Conservation (phyloP, 257 asterid genomes). For the Hygrophila difformis region DNA sequence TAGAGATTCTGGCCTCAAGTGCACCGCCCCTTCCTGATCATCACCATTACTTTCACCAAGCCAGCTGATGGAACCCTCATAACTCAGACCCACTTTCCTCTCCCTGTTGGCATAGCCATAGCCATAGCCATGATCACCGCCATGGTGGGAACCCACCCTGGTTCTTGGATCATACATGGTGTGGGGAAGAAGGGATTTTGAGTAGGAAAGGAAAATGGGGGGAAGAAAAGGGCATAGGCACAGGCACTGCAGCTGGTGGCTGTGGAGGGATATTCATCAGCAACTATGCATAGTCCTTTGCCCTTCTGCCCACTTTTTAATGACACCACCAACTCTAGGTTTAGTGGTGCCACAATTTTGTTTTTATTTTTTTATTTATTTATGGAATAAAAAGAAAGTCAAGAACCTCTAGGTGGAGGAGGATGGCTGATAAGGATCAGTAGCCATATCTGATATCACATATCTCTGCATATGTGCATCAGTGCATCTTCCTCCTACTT, state of each 20-base stretch:
- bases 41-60: too few relatives aligned
- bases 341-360: constrained; percentile 1
- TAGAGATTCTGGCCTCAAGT: constrained; percentile 25
- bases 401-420: constrained; percentile 48
- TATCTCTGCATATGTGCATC: too few relatives aligned
- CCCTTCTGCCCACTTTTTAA: constrained; percentile 27
- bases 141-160: constrained; percentile 7
- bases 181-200: constrained; percentile 12
- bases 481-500: constrained; percentile 11
- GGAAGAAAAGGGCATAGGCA: too few relatives aligned
- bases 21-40: constrained; percentile 28
- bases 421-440: too few relatives aligned
- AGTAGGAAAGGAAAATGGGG: background rate
- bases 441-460: too few relatives aligned
- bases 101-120: constrained; percentile 9
- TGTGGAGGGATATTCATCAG: constrained; percentile 29
- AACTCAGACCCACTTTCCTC: background rate
- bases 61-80: background rate
- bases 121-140: background rate
- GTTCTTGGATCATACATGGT: constrained; percentile 46
- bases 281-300: too few relatives aligned
- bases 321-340: constrained; percentile 15
- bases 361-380: background rate
- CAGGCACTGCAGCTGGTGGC: too few relatives aligned
- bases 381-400: constrained; percentile 32